These are phyloP conservation scores for Macrophomina pseudophaseolina DNA, from an alignment of 2,329 filamentous ascomycete genomes.

Conservation along the genomic window DNA sequence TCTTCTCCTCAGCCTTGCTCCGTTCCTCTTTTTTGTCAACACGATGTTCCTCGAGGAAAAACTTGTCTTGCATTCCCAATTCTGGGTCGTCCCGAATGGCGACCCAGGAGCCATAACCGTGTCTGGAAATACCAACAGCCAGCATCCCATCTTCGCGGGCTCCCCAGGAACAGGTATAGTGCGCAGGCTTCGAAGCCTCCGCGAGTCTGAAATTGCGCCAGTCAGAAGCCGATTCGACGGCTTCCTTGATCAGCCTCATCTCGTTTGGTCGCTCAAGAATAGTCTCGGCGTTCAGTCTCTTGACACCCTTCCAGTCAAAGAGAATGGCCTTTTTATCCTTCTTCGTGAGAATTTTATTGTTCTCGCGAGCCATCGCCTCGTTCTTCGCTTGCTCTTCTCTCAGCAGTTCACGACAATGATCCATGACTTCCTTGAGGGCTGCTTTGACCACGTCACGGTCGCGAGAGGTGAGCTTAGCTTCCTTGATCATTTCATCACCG, in stretches of 20 bases:
- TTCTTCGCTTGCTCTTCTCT: slow-evolving; percentile 73
- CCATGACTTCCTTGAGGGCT: slow-evolving; percentile 78
- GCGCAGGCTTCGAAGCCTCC: slow-evolving; percentile 89
- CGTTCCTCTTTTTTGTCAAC: slow-evolving; percentile 97
- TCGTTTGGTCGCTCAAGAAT: slow-evolving; percentile 90
- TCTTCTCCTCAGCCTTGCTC: slow-evolving; percentile 71
- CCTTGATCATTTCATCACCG: slow-evolving; percentile 82
- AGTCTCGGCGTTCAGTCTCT: slow-evolving; percentile 94
- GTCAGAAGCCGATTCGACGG: slow-evolving; percentile 68
- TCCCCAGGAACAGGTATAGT: slow-evolving; percentile 92
- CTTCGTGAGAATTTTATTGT: slow-evolving; percentile 84
- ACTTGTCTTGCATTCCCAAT: slow-evolving; percentile 83
- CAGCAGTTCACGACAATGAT: slow-evolving; percentile 71
- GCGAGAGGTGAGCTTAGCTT: slow-evolving; percentile 82
- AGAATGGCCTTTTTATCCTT: slow-evolving; percentile 97
- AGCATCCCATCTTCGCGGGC: slow-evolving; percentile 96
- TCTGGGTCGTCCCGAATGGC: slow-evolving; percentile 92
- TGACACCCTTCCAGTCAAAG: slow-evolving; percentile 91
- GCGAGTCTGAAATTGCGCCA: slow-evolving; percentile 82
- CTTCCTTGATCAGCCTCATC: slow-evolving; percentile 80
- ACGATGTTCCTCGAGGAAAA: slow-evolving; percentile 97
- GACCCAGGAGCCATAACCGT: slow-evolving; percentile 95
- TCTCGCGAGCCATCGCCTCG: slow-evolving; percentile 68
- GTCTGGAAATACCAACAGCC: slow-evolving; percentile 86
- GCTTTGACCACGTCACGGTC: slow-evolving; percentile 79